Evolutionary conservation across 352 stramenopile species (phyloP), one percentile per base, ranked within the genome.

Genomic region (Globisporangium ultimum): DNA sequence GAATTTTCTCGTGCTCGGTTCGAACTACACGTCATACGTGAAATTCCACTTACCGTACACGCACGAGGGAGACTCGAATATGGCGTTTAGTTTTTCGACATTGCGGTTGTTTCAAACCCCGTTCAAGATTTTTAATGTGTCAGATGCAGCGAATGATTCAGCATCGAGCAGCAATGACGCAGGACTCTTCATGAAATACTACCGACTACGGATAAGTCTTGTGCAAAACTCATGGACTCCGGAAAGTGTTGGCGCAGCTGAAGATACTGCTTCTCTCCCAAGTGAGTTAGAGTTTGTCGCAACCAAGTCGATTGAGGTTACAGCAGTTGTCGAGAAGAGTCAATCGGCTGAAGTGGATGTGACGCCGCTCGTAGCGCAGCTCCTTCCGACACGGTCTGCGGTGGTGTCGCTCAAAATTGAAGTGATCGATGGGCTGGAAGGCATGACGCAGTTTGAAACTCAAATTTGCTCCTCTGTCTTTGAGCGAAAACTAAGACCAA

Each of bases 381-480:
- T 88, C 43, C 48, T 87, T 6, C 60, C 75, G 0, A 80, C 68
- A 17, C 63, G 66, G 24, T 45, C 83, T 6, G 61, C 77, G 0
- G 70, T 87, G 0, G 18, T 88, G 3, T 84, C 78, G 3, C 48
- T 93, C 1, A 58, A 69, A 3, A 73, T 93, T 28, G 65, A 87
- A 48, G 72, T 91, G 8, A 40, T 93, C 0, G 60, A 48, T 0
- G 76, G 66, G 1, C 55, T 48, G 38, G 49, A 52, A 17, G 66
- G 60, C 32, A 65, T 51, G 22, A 65, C 64, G 0, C 63, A 68
- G 1, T 63, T 66, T 13, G 67, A 55, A 15, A 88, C 78, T 0
- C 80, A 90, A 9, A 48, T 90, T 5, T 90, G 80, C 34, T 88
- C 80, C 7, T 90, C 80, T 0, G 34, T 74, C 12, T 90, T 90